These are phyloP conservation scores for Colletotrichum sp. DNA, from an alignment of 2,329 filamentous ascomycete species.

Conservation along the genomic window DNA sequence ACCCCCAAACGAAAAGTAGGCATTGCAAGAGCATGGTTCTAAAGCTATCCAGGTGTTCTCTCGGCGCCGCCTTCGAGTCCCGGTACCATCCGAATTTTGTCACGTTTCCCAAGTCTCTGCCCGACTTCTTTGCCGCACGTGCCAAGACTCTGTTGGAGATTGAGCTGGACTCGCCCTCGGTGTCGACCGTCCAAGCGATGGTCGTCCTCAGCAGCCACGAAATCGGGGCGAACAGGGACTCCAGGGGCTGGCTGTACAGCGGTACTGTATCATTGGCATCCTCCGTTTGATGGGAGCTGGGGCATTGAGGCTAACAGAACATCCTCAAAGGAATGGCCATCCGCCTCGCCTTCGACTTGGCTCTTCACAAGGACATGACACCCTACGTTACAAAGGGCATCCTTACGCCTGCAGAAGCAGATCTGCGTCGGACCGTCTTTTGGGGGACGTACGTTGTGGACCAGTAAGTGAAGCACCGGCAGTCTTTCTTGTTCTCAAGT, in stretches of 20 bases:
- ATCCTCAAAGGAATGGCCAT: constrained; percentile 29
- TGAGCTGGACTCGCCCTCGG: constrained; percentile 27
- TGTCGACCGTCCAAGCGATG: constrained; percentile 29
- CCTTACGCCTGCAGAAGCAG: constrained; percentile 27
- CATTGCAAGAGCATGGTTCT: background rate
- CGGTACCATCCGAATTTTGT: constrained; percentile 43
- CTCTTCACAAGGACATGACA: constrained; percentile 28
- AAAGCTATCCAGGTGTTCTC: constrained; percentile 34
- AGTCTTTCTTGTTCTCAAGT: background rate
- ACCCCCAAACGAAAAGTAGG: fast-evolving
- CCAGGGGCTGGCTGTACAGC: constrained; percentile 29
- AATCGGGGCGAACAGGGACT: constrained; percentile 28
- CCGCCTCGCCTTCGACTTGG: constrained; percentile 28
- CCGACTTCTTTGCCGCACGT: constrained; percentile 29
- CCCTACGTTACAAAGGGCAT: constrained; percentile 25
- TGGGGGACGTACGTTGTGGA: constrained; percentile 34
- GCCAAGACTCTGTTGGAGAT: constrained; percentile 29
- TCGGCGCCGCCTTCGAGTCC: constrained; percentile 46
- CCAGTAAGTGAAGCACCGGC: constrained; percentile 23
- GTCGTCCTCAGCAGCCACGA: constrained; percentile 29
- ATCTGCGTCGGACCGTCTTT: constrained; percentile 29
- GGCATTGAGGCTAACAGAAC: background rate
- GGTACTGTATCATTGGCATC: constrained; percentile 10
- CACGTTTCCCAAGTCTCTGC: constrained; percentile 34
- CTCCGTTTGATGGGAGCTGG: background rate